Evolutionary conservation across 768 basidiomycete species (phyloP).

Genomic region (Kwoniella botswanensis): DNA sequence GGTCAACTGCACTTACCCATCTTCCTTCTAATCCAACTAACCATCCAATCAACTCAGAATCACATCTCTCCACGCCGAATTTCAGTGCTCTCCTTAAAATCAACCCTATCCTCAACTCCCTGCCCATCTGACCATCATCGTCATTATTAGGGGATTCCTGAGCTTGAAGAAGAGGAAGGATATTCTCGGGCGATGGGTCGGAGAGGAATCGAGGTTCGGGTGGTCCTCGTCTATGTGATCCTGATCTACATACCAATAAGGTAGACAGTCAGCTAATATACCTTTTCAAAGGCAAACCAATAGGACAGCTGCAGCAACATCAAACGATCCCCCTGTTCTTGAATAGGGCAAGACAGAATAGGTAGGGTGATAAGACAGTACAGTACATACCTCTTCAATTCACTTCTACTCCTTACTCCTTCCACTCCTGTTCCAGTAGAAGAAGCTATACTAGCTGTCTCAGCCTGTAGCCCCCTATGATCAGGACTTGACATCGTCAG

Average conservation of each 20-base stretch:
- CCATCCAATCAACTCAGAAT: constrained; percentile 29
- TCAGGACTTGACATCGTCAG: constrained; percentile 15
- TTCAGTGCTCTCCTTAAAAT: constrained; percentile 44
- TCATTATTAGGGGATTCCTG: constrained; percentile 14
- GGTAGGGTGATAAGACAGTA: not conserved
- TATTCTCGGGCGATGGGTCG: constrained; percentile 19
- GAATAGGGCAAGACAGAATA: not conserved
- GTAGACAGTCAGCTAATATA: not conserved
- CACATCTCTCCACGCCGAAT: constrained; percentile 43
- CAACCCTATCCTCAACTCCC: constrained; percentile 27
- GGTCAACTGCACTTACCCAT: constrained; percentile 32
- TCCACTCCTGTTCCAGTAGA: not conserved
- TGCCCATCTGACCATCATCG: constrained; percentile 13
- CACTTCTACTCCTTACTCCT: not conserved
- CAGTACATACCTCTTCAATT: not conserved
- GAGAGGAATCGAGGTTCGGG: constrained; percentile 24
- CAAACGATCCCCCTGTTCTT: too few species aligned
- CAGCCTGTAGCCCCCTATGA: constrained; percentile 15
- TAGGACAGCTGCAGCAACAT: too few species aligned
- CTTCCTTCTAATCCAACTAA: constrained; percentile 44
- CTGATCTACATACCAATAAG: not conserved
- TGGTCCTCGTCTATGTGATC: constrained; percentile 19
- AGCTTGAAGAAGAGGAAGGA: constrained; percentile 16
- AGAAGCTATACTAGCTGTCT: constrained; percentile 15
- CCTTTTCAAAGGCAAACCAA: too few species aligned